phyloP scores from a whole-genome alignment of 139 green algal genomes.

The Micractinium conductrix region DNA sequence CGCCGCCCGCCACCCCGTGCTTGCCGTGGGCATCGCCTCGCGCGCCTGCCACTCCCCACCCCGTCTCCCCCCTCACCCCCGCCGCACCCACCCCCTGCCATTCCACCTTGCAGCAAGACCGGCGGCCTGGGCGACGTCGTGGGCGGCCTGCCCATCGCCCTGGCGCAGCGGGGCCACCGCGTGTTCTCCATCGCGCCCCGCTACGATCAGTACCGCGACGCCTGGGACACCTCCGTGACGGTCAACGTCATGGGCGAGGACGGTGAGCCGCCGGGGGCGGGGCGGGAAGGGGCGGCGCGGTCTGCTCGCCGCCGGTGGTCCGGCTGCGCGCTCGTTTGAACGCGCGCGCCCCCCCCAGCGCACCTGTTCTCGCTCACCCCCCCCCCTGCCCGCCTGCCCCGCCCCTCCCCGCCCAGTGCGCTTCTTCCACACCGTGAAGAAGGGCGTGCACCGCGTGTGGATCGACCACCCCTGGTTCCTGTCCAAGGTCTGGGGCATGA shows the following conservation, averaged over 20 bases:
- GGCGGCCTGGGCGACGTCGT: constrained; percentile 87
- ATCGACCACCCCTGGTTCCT: constrained; percentile 76
- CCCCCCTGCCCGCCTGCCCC: not conserved
- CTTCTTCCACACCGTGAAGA: constrained; percentile 98
- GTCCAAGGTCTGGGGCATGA: constrained; percentile 96
- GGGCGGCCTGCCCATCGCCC: constrained; percentile 40
- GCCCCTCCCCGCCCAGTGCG: constrained; percentile 59
- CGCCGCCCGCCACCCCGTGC: not conserved
- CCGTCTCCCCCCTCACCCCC: not conserved
- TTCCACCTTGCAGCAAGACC: constrained; percentile 73
- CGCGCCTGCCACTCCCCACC: not conserved
- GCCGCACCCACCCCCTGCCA: not conserved
- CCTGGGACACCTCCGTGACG: constrained; percentile 92
- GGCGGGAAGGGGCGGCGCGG: not conserved
- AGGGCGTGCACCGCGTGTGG: constrained; percentile 97
- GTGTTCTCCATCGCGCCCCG: constrained; percentile 95
- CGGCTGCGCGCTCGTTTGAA: no score
- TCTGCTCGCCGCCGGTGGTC: not conserved
- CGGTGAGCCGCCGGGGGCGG: not conserved
- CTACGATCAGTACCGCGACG: constrained; percentile 91
- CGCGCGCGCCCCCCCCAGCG: no score
- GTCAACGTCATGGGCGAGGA: constrained; percentile 85
- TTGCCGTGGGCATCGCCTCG: no score
- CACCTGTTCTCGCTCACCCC: not conserved
- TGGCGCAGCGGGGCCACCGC: constrained; percentile 87